A percentile compares a stretch with the other conserved stretches of the same genome.
Conservation (phyloP, 768 basidiomycete genomes). For the Xanthoconium stramineum region DNA sequence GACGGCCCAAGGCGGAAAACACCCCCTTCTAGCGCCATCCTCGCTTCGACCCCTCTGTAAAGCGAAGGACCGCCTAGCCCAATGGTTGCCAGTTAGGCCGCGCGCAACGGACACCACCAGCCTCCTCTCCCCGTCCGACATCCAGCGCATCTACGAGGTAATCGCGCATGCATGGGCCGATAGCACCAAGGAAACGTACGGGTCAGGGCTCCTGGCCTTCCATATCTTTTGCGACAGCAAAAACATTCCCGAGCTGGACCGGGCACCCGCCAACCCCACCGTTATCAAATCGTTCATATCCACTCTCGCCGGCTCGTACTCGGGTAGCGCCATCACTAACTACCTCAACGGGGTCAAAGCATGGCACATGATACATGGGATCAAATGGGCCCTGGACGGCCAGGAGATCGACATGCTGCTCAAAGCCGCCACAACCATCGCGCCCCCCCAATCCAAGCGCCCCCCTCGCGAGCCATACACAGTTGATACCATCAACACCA, state of each 20-base stretch:
- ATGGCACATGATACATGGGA: conserved; percentile 27
- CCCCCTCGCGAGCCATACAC: conserved; percentile 13
- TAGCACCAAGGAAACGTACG: neutral
- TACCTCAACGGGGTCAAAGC: conserved; percentile 18
- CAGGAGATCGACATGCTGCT: conserved; percentile 14
- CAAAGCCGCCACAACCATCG: conserved; percentile 3
- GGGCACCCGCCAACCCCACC: neutral
- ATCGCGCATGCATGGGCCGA: neutral
- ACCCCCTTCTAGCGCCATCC: neutral
- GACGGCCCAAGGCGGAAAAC: neutral
- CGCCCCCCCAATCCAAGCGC: conserved; percentile 8
- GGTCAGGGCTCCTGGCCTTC: neutral
- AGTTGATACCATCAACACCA: neutral
- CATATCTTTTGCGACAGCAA: neutral
- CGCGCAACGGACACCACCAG: neutral
- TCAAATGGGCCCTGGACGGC: conserved; percentile 13
- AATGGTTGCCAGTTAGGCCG: neutral
- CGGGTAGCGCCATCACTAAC: conserved; percentile 4
- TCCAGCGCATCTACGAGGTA: neutral
- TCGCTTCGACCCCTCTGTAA: neutral
- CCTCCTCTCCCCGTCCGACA: neutral
- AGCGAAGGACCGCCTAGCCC: neutral
- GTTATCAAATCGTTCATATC: neutral
- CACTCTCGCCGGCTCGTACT: conserved; percentile 8
- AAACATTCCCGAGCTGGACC: neutral